A percentile compares a stretch with the other conserved stretches of the same genome.
These are phyloP conservation scores for Dimocarpus longan DNA, from an alignment of 345 rosid genomes.

Conservation along the genomic window DNA sequence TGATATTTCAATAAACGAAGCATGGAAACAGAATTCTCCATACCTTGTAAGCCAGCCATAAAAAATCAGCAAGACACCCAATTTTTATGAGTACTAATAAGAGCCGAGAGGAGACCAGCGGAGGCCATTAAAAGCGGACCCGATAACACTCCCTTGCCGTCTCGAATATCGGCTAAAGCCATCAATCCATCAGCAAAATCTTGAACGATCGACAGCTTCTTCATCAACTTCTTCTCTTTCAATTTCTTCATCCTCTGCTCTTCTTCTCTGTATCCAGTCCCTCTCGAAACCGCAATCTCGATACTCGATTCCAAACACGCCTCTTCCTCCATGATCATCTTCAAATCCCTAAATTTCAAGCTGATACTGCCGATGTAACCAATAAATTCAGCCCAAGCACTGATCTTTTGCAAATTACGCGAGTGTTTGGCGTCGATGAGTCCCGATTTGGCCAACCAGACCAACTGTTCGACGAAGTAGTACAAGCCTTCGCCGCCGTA, in stretches of 20 bases:
- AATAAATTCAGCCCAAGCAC: conserved; percentile 81
- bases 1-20: background rate
- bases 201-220: conserved; percentile 72
- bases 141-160: conserved; percentile 65
- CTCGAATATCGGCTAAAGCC: conserved; percentile 75
- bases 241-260: conserved; percentile 55
- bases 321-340: conserved; percentile 51
- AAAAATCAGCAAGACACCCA: conserved; percentile 75
- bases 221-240: conserved; percentile 70
- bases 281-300: conserved; percentile 57
- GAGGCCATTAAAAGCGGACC: conserved; percentile 56
- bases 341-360: conserved; percentile 74
- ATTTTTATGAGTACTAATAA: conserved; percentile 86
- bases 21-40: background rate
- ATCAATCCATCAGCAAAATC: conserved; percentile 86
- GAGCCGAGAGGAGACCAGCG: conserved; percentile 84
- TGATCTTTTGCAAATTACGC: conserved; percentile 52
- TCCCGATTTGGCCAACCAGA: conserved; percentile 88
- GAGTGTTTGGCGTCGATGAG: conserved; percentile 61
- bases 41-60: conserved; percentile 15
- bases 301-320: conserved; percentile 50
- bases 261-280: conserved; percentile 43
- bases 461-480: conserved; percentile 79
- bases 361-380: conserved; percentile 77
- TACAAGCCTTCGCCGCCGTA: conserved; percentile 91